These are phyloP conservation scores for Coniophora puteana DNA, from an alignment of 1,284 basidiomycete genomes.

Conservation along the genomic window DNA sequence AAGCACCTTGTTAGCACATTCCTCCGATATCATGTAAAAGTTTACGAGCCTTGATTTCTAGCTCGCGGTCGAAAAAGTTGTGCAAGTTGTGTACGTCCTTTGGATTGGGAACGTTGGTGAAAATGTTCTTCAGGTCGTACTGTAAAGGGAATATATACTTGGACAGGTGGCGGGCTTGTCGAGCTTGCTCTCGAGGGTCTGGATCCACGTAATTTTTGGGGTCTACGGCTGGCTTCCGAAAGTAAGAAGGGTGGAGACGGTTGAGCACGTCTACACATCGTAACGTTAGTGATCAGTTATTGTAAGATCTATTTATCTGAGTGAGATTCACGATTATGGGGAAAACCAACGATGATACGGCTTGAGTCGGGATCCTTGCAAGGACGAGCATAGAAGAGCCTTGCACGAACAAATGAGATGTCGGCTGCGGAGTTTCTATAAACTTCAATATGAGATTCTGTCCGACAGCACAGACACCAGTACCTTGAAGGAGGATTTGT, in stretches of 20 bases:
- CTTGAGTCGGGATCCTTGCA: constrained; percentile 41
- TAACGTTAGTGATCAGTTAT: constrained; percentile 12
- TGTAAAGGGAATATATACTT: constrained; percentile 86
- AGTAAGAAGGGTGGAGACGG: constrained; percentile 42
- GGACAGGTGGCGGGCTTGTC: constrained; percentile 57
- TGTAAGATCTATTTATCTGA: not conserved
- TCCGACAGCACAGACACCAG: no score
- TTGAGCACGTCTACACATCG: constrained; percentile 63
- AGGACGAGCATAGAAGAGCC: constrained; percentile 69
- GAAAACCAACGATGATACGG: constrained; percentile 58
- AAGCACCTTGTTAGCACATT: constrained; percentile 4
- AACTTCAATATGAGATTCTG: no score
- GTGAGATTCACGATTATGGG: constrained; percentile 53
- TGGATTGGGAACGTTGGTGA: constrained; percentile 21
- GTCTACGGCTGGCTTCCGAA: constrained; percentile 20
- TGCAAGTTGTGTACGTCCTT: constrained; percentile 33
- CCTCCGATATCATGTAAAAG: not conserved
- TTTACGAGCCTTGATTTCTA: constrained; percentile 61
- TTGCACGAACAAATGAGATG: constrained; percentile 50
- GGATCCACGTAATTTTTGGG: constrained; percentile 32
- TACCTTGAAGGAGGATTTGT: constrained; percentile 11
- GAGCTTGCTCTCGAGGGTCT: constrained; percentile 40
- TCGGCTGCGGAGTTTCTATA: constrained; percentile 51
- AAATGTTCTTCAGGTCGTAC: constrained; percentile 64
- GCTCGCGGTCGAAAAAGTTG: constrained; percentile 62